Evolutionary conservation across 2,329 filamentous ascomycete species (phyloP).

Genomic region (Decorospora gaudefroyi): DNA sequence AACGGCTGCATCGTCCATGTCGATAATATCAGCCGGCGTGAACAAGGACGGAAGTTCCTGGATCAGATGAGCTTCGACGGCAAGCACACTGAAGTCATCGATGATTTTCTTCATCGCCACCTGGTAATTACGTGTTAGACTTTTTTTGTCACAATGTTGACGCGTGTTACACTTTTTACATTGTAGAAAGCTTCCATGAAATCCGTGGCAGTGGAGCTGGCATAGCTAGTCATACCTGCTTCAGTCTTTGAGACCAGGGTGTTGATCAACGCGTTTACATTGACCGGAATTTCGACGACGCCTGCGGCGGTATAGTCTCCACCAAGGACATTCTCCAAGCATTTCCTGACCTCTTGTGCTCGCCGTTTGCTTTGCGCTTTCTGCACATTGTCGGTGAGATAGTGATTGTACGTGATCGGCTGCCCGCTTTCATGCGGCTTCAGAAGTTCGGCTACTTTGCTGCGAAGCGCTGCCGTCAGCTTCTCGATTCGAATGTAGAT

Average conservation of each 20-base stretch:
- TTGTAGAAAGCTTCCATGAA: slow-evolving; percentile 43
- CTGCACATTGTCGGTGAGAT: slow-evolving; percentile 45
- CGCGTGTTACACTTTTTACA: slow-evolving; percentile 8
- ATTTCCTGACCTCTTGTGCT: slow-evolving; percentile 15
- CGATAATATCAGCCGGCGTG: slow-evolving; percentile 27
- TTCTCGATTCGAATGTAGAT: slow-evolving; percentile 10
- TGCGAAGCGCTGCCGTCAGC: slow-evolving; percentile 7
- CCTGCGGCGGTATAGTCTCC: slow-evolving; percentile 3
- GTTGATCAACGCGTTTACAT: slow-evolving; percentile 18
- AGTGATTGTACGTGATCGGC: slow-evolving; percentile 48
- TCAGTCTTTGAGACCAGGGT: slow-evolving; percentile 20
- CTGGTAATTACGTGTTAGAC: slow-evolving; percentile 30
- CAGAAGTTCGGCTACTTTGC: slow-evolving; percentile 21
- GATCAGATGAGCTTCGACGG: slow-evolving; percentile 45
- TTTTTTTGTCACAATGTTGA: too few species aligned
- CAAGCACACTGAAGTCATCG: slow-evolving; percentile 49
- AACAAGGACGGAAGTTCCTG: slow-evolving; percentile 37
- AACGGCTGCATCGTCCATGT: slow-evolving; percentile 21
- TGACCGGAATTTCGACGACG: slow-evolving; percentile 1
- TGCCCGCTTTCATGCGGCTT: slow-evolving; percentile 22
- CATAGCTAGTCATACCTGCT: slow-evolving; percentile 38
- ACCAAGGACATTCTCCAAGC: slow-evolving; percentile 18
- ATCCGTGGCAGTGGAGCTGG: slow-evolving; percentile 35
- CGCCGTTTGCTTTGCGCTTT: slow-evolving; percentile 28
- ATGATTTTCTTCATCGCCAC: slow-evolving; percentile 50